Base-by-base conservation (phyloP, 1,284 basidiomycete species). In the Ganoderma leucocontextum region DNA sequence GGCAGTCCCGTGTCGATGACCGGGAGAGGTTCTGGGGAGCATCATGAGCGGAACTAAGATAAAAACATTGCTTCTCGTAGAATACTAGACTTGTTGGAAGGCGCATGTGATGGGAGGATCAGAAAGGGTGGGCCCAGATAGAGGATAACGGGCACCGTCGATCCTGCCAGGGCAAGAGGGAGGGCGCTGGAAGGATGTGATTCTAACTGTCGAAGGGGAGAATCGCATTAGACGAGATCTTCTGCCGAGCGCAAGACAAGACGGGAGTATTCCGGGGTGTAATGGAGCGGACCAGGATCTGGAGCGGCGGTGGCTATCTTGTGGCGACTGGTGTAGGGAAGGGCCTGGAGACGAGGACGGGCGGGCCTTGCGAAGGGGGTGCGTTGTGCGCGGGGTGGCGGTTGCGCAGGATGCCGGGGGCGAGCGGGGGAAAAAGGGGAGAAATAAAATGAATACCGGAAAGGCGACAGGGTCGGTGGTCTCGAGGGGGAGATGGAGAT, bases 31-130 rank as follows among this genome's bases (percentile, higher is more conserved):
- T 74, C 75, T 67, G 70, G 73, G 72, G 70, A 71, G 69, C 68
- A 76, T 76, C 75, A 74, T 64, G 60, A 68, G 63, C 72, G 70
- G 73, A 73, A 68, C 69, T 62, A 67, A 68, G 71, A 74, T 71
- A 13, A 59, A 39, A 63, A 55, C 52, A 55, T 55, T 35, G 33
- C 38, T 60, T 60, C 49, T 22, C 36, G 62, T 47, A 68, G 70
- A 55, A 55, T 17, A 55, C 52, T 55, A 55, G 52, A 67, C 67
- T 65, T 70, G 71, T 70, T 72, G 70, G 68, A 42, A 52, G 44
- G 70, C 49, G 62, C 72, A 74, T 74, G 75, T 73, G 73, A 75
- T 69, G 70, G 59, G 66, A 58, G 49, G 49, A 44, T 63, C 71
- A 69, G 60, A 65, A 52, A 66, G 63, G 39, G 47, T 63, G 65